These are phyloP conservation scores for Calonectria fujianensis DNA, from an alignment of 2,329 filamentous ascomycete genomes.

Conservation along the genomic window DNA sequence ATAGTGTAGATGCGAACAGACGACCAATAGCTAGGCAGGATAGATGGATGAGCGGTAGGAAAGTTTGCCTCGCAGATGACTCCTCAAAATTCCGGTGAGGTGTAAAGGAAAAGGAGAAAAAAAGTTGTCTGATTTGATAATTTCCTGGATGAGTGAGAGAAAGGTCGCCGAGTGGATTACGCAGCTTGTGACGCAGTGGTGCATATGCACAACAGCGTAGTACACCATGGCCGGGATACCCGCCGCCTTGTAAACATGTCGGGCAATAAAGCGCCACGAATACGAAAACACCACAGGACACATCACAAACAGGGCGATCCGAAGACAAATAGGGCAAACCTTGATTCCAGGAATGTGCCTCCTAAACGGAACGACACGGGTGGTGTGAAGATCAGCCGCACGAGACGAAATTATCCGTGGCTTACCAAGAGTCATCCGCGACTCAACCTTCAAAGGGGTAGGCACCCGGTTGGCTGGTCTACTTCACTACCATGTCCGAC, in stretches of 20 bases:
- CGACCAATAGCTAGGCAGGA: not conserved
- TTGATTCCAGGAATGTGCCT: not conserved
- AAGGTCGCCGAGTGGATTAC: not conserved
- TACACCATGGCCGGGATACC: not conserved
- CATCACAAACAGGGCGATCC: not conserved
- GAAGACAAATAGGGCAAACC: not conserved
- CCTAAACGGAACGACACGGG: not conserved
- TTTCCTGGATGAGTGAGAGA: not conserved
- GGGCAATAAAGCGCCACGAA: not conserved
- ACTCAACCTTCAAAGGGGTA: not conserved
- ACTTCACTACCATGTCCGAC: not conserved
- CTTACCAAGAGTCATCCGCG: not conserved
- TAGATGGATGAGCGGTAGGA: not conserved
- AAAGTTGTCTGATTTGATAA: constrained; percentile 1
- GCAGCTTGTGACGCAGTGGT: not conserved
- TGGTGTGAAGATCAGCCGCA: not conserved
- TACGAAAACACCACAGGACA: not conserved
- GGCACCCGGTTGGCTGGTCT: not conserved
- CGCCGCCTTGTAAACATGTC: not conserved
- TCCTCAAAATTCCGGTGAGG: constrained; percentile 18
- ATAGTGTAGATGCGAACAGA: not conserved
- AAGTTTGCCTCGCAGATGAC: not conserved
- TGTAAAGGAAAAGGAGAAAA: not conserved
- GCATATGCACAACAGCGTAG: not conserved
- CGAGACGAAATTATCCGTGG: not conserved